Base-by-base conservation (phyloP, 352 stramenopile species). In the Globisporangium parvum region DNA sequence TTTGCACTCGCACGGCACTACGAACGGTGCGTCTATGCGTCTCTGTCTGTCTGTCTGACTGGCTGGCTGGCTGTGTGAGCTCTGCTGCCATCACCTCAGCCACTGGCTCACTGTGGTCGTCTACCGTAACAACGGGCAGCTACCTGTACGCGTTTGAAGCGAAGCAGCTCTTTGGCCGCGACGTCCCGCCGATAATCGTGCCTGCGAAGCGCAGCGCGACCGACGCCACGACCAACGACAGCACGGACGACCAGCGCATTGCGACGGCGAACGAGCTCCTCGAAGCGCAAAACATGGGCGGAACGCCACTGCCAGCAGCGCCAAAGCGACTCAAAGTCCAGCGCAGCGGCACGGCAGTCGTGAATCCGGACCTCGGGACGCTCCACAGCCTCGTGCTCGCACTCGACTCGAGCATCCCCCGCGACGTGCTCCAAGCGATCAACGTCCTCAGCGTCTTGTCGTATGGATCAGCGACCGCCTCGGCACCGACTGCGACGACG, bases 371-470 rank as follows among this genome's bases (percentile, higher is more conserved):
- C 21, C 65, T 91, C 8, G 78, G 83, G 2, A 77, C 77, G 15
- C 60, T 93, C 47, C 78, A 93, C 42, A 69, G 65, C 6, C 71
- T 93, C 35, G 80, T 93, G 47, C 63, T 91, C 45, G 78, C 77
- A 6, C 66, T 93, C 18, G 78, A 91, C 66, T 88, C 80, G 18
- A 70, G 74, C 23, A 56, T 89, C 9, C 65, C 77, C 1, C 57
- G 68, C 5, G 75, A 93, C 40, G 71, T 83, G 21, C 55, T 75
- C 11, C 73, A 69, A 24, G 83, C 83, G 28, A 54, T 88, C 39
- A 91, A 88, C 55, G 49, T 91, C 40, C 55, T 93, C 20, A 91
- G 67, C n/a, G 72, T 90, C 21, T 62, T 93, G 26, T 88, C 80
- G 11, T 91, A 81, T 51, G 78, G 73, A 20, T 66, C 71, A 6